These are phyloP conservation scores for Earliella scabrosa DNA, from an alignment of 1,284 basidiomycete genomes.

Conservation along the genomic window DNA sequence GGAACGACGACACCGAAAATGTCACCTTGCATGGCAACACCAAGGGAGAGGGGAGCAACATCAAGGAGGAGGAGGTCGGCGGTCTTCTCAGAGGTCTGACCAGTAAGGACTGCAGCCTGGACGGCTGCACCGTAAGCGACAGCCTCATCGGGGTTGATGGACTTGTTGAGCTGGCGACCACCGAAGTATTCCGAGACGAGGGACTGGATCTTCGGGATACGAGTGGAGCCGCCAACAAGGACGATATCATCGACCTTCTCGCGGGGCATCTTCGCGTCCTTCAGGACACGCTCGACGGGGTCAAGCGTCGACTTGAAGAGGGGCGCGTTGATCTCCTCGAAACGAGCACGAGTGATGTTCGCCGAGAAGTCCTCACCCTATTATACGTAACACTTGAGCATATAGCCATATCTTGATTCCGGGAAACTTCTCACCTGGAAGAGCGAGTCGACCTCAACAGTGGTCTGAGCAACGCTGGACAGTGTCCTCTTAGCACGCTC, in stretches of 20 bases:
- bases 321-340: constrained; percentile 97
- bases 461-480: constrained; percentile 97
- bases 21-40: constrained; percentile 98
- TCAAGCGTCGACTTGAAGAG: constrained; percentile 98
- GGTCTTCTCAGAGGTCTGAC: constrained; percentile 96
- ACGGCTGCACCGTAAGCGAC: constrained; percentile 97
- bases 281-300: constrained; percentile 98
- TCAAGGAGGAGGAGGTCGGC: constrained; percentile 95
- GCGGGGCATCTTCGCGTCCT: constrained; percentile 97
- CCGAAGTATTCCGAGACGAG: constrained; percentile 98
- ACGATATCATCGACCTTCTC: constrained; percentile 99
- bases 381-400: constrained; percentile 29
- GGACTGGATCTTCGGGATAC: constrained; percentile 99
- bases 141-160: constrained; percentile 96
- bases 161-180: constrained; percentile 98
- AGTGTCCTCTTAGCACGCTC: constrained; percentile 99
- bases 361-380: constrained; percentile 94
- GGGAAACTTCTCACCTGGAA: constrained; percentile 66
- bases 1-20: constrained; percentile 97
- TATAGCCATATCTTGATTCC: neutral
- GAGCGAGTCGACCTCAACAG: constrained; percentile 98
- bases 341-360: constrained; percentile 97
- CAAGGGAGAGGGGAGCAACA: constrained; percentile 94
- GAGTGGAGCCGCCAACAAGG: constrained; percentile 98
- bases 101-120: constrained; percentile 95